phyloP scores from a whole-genome alignment of 192 early-diverging fungal species.

The Coemansia sp. region DNA sequence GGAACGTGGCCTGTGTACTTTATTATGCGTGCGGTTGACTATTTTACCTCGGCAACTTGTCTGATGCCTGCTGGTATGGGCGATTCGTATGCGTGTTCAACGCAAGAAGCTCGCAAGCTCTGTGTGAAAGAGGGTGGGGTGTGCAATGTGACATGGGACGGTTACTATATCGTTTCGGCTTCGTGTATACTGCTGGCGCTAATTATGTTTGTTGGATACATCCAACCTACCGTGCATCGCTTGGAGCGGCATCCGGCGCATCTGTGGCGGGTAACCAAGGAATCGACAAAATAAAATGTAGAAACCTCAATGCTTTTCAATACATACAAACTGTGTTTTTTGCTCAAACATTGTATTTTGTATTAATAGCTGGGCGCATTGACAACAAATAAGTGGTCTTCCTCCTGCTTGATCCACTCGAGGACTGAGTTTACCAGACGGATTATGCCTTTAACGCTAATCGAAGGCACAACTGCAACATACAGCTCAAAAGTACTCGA shows the following conservation, averaged over 20 bases:
- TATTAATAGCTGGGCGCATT: constrained; percentile 71
- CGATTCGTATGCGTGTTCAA: constrained; percentile 58
- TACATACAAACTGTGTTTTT: constrained; percentile 1
- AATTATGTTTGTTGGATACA: constrained; percentile 58
- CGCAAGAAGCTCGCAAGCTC: constrained; percentile 60
- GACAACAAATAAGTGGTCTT: constrained; percentile 72
- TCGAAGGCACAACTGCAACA: constrained; percentile 61
- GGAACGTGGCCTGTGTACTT: constrained; percentile 97
- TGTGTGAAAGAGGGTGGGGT: constrained; percentile 66
- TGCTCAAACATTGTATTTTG: background rate
- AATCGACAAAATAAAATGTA: constrained; percentile 12
- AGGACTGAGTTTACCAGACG: constrained; percentile 64
- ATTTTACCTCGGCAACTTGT: constrained; percentile 80
- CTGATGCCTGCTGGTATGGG: constrained; percentile 48
- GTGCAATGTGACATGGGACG: constrained; percentile 74
- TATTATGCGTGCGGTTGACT: constrained; percentile 88
- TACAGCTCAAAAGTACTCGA: constrained; percentile 76
- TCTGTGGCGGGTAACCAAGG: constrained; percentile 54
- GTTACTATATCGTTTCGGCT: constrained; percentile 81
- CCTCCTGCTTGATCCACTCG: constrained; percentile 76
- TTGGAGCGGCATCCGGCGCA: constrained; percentile 57
- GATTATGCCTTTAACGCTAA: constrained; percentile 65
- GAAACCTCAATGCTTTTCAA: background rate
- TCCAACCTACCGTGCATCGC: constrained; percentile 61
- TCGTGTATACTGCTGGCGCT: constrained; percentile 71